Base-by-base conservation (phyloP, 257 asterid genomes). In the Fraxinus cuspidata region DNA sequence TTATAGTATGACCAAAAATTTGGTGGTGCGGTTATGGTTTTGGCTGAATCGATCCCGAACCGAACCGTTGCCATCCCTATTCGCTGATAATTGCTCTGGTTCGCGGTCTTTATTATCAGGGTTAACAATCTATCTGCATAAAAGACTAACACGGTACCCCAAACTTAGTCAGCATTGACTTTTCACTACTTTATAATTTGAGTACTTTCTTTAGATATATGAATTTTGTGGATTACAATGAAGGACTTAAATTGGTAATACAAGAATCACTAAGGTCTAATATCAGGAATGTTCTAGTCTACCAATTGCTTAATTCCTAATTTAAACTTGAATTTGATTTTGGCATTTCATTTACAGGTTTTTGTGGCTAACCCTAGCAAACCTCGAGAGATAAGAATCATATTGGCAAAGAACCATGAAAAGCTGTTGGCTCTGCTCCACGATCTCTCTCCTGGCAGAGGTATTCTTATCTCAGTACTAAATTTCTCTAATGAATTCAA, bases 351-450 rank as follows among this genome's bases (percentile, higher is more conserved):
- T 29, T 72, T 75, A 37, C 92, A 93, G 97, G 98, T 96, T 78
- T 96, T 93, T 80, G 99, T 96, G 83, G 99, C 99, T 40, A 96
- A 96, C 88, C 99, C 99, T 11, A 89, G 92, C 86, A 93, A 96
- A 86, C 98, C 99, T 71, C 88, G 90, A 72, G 98, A 96, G 77
- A 79, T 93, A 82, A 93, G 93, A 86, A 86, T 90, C 72, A 93
- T 93, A 73, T 86, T 96, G 82, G 91, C 94, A 6, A 96, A 88
- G 89, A 96, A 96, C 87, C 95, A 85, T 44, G 97, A 96, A 80
- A 91, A 79, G 81, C 90, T 96, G 66, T 63, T 96, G 88, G 94
- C 60, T 34, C 84, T 96, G 86, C 96, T 96, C 76, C 86, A 79
- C 75, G 87, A 88, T 78, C 96, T 92, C 56, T 87, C 97, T 74